Conservation (phyloP, 225 moss, liverwort and hornwort genomes). For the Lunularia cruciata region DNA sequence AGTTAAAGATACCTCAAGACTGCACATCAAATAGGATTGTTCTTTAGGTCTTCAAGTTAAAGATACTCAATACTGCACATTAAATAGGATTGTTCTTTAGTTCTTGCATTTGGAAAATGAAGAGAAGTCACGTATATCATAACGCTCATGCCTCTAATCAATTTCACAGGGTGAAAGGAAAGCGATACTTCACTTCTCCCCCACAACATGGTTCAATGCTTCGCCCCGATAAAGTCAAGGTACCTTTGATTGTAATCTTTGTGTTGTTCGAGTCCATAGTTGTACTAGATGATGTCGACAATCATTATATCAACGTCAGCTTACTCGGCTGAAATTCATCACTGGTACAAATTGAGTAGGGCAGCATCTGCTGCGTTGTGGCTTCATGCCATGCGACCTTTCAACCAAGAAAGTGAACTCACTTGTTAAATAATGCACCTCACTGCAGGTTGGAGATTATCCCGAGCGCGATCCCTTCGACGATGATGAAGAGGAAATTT, state of each 20-base stretch:
- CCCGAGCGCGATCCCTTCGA: slow-evolving; percentile 92
- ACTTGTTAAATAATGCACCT: not conserved
- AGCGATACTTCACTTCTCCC: slow-evolving; percentile 80
- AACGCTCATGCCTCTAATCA: not conserved
- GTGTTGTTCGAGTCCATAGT: not conserved
- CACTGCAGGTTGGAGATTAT: slow-evolving; percentile 77
- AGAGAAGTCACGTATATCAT: not conserved
- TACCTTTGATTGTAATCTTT: slow-evolving; percentile 5
- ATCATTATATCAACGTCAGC: too few species aligned
- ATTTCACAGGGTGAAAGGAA: slow-evolving; percentile 75
- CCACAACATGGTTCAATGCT: slow-evolving; percentile 77
- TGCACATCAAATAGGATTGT: not conserved
- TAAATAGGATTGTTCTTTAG: too few species aligned
- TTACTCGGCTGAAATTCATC: too few species aligned
- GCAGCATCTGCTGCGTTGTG: too few species aligned
- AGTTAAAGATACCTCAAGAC: not conserved
- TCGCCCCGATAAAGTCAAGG: slow-evolving; percentile 86
- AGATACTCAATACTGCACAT: not conserved
- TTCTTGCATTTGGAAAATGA: not conserved
- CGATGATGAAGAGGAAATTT: slow-evolving; percentile 47
- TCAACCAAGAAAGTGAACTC: not conserved
- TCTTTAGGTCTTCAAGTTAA: not conserved
- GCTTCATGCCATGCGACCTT: not conserved
- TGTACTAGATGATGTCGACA: too few species aligned
- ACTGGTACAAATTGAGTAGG: too few species aligned